A percentile compares a stretch with the other conserved stretches of the same genome.
These are phyloP conservation scores for Escallonia herrerae DNA, from an alignment of 129 eudicot species.

Conservation along the genomic window DNA sequence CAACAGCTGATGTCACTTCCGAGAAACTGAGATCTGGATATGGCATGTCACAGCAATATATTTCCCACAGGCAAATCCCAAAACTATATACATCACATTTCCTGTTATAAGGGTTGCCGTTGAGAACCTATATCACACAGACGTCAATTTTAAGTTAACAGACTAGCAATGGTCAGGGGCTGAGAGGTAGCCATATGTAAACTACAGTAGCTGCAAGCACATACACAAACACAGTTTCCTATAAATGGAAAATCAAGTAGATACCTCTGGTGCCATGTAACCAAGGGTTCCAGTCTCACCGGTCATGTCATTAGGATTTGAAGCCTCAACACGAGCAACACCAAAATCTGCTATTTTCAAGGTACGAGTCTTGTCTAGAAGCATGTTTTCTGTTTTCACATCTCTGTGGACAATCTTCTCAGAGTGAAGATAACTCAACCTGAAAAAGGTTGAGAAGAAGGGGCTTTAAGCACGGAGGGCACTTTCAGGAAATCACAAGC, in stretches of 20 bases:
- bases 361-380: conserved; percentile 55
- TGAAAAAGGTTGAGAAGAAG: conserved; percentile 9
- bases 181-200: not conserved
- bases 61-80: conserved; percentile 92
- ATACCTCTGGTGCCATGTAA: conserved; percentile 81
- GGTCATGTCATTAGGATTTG: conserved; percentile 70
- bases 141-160: conserved; percentile 1
- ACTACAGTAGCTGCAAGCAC: not conserved
- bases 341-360: conserved; percentile 66
- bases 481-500: not conserved
- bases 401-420: conserved; percentile 74
- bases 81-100: conserved; percentile 89
- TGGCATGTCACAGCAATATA: conserved; percentile 95
- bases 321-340: conserved; percentile 73
- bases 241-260: not conserved
- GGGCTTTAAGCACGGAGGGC: not conserved
- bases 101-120: conserved; percentile 75
- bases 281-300: conserved; percentile 77
- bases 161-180: not conserved
- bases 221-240: not conserved
- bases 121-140: conserved; percentile 47
- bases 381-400: conserved; percentile 72
- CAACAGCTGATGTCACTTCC: conserved; percentile 89
- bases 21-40: conserved; percentile 94
- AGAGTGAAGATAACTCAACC: conserved; percentile 64